Base-by-base conservation (phyloP, 2,329 filamentous ascomycete genomes). In the Periconia sp. region DNA sequence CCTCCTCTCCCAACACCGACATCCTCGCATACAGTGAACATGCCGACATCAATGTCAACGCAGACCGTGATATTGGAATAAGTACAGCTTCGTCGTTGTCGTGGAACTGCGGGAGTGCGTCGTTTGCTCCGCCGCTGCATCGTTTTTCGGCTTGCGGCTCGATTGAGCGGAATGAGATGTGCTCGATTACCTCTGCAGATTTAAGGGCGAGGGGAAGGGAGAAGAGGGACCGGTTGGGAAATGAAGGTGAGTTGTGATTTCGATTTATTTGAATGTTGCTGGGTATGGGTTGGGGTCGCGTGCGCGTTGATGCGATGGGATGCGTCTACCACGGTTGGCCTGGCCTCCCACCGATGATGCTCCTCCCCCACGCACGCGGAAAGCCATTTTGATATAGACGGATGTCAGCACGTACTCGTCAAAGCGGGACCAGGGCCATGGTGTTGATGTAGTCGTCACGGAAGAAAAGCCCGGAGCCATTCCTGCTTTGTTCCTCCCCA, bases 71-170 rank as follows among this genome's bases (percentile, higher is more conserved):
- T 27, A 27, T 8, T 27, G 23, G 23, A 27, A 27, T 27, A 27
- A 27, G 5, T 27, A 27, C 23, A 27, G 23, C 23, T 27, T 27
- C 23, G 23, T 27, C 8, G 8, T 27, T 8, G 8, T 27, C 23
- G 23, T 27, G 23, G 23, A 8, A 27, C 23, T 27, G 23, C 23
- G n/a, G n/a, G n/a, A 27, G 23, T 27, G 5, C 23, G 23, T 27
- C 23, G 3, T 27, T 27, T 27, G 23, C 23, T 27, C 23, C 23
- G 8, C 23, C 44, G 45, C 51, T 65, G 41, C 63, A 68, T 55
- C 63, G 68, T 42, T 47, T 66, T 23, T 62, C 64, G 13, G 69
- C 58, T 42, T 74, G 71, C 56, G 68, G 60, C 53, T 52, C 60
- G 13, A 57, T 58, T 41, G 62, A 53, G 10, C 54, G 70, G 58